Evolutionary conservation across 2,329 filamentous ascomycete genomes (phyloP).

Genomic region (Aspergillus pseudoviridinutans): DNA sequence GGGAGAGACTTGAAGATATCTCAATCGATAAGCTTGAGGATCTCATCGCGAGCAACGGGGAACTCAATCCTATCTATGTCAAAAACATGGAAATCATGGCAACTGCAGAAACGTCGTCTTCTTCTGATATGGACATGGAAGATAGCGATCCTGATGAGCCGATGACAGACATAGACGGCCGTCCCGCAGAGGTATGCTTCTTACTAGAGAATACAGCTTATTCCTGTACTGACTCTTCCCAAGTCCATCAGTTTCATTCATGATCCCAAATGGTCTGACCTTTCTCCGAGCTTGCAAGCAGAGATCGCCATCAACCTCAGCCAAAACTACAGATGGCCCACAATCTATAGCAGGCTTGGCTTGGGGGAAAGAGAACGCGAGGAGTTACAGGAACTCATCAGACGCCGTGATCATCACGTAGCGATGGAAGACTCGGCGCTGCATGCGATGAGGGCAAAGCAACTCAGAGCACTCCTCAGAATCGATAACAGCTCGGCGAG

Average conservation of each 20-base stretch:
- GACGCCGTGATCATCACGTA: slow-evolving; percentile 23
- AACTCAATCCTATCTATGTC: slow-evolving; percentile 23
- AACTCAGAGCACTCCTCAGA: slow-evolving; percentile 27
- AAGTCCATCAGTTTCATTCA: slow-evolving; percentile 3
- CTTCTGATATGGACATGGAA: slow-evolving; percentile 9
- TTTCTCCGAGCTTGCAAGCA: slow-evolving; percentile 28
- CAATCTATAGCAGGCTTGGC: slow-evolving; percentile 20
- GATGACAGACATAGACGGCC: not conserved
- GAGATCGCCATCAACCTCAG: slow-evolving; percentile 35
- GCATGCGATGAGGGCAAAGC: slow-evolving; percentile 31
- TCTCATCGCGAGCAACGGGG: slow-evolving; percentile 25
- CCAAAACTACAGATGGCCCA: slow-evolving; percentile 16
- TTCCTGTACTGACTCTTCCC: not conserved
- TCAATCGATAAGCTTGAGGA: slow-evolving; percentile 17
- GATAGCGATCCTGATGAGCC: slow-evolving; percentile 18
- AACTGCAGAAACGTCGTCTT: not conserved
- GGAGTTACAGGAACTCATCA: slow-evolving; percentile 14
- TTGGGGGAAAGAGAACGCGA: slow-evolving; percentile 21
- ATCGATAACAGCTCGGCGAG: slow-evolving; percentile 30
- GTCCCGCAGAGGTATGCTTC: slow-evolving; percentile 4
- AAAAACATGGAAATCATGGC: slow-evolving; percentile 26
- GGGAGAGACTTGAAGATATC: slow-evolving; percentile 8
- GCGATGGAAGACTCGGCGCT: slow-evolving; percentile 26
- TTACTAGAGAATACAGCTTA: not conserved
- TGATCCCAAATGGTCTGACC: slow-evolving; percentile 29